Conservation (phyloP, 2,329 filamentous ascomycete genomes). For the Diaporthe sp. region DNA sequence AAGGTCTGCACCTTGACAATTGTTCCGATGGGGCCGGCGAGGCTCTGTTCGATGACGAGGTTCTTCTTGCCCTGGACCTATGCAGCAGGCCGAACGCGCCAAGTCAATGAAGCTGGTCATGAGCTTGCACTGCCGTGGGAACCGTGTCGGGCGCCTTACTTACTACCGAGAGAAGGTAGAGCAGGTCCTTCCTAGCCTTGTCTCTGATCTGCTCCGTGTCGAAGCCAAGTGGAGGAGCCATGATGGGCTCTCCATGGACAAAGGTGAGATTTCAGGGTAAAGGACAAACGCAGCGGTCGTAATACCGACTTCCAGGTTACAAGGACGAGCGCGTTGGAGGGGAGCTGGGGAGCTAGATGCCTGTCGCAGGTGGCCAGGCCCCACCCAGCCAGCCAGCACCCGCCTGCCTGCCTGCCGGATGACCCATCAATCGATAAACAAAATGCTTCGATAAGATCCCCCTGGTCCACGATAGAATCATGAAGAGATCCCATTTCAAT, state of each 20-base stretch:
- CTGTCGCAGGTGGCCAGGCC: conserved; percentile 8
- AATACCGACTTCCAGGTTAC: not conserved
- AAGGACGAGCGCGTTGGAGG: conserved; percentile 10
- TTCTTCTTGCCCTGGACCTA: conserved; percentile 99
- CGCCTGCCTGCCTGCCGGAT: conserved; percentile 35
- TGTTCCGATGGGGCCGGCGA: conserved; percentile 90
- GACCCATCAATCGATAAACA: conserved; percentile 12
- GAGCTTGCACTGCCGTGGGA: conserved; percentile 38
- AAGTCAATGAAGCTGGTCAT: conserved; percentile 42
- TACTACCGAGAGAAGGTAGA: conserved; percentile 95
- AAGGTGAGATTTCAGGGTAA: conserved; percentile 29
- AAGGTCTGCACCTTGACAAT: conserved; percentile 96
- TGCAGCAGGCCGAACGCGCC: conserved; percentile 38
- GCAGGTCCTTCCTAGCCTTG: conserved; percentile 88
- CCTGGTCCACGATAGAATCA: not conserved
- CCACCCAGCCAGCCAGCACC: not conserved
- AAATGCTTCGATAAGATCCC: conserved; percentile 16
- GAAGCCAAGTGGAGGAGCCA: conserved; percentile 80
- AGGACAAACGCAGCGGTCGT: not conserved
- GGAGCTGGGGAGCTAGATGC: conserved; percentile 17
- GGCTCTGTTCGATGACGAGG: conserved; percentile 89
- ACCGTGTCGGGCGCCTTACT: conserved; percentile 61
- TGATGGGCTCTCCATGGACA: conserved; percentile 67
- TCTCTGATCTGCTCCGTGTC: conserved; percentile 82
- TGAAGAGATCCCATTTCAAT: not conserved